Evolutionary conservation across 2,329 filamentous ascomycete genomes (phyloP), one percentile per base, ranked within the genome.

Genomic region (Didymella arachidicola): DNA sequence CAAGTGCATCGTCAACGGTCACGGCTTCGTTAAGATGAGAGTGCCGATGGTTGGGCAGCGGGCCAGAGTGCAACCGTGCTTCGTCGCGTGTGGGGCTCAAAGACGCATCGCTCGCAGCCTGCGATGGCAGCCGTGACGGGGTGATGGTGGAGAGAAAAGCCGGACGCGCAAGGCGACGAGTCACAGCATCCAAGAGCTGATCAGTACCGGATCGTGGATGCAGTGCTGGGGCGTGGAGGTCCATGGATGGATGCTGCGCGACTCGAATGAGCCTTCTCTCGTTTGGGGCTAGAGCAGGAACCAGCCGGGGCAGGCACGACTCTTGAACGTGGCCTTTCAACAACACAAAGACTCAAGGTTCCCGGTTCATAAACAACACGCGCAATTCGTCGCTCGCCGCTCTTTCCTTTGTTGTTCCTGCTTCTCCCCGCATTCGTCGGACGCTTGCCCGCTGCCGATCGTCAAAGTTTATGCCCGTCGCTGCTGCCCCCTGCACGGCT

Each of bases 61-160:
- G 59, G 58, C 61, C 65, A 63, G 63, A 64, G 43, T 66, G 65
- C 59, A 65, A 66, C 64, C 71, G 72, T 69, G 71, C 72, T 65
- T 70, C 66, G 63, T 66, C 62, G 63, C 64, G 67, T 65, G 72
- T 73, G 72, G 72, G 68, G 69, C 66, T 65, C 65, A 75, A 47
- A 66, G 73, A 76, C 55, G 70, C 68, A 62, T 77, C 76, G 61
- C 72, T 74, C 34, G 75, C 74, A 59, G 76, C 76, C 59, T 75
- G 73, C 44, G 72, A 75, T 50, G 76, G 75, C 63, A 78, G 62
- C 41, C 73, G 70, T 29, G 71, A 74, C 22, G 75, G 73, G 42
- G 75, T 74, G 59, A 78, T 62, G 55, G 66, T 72, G 26, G 67
- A 65, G 39, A 78, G 68, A 55, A 78, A 78, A 18, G 60, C 61